Conservation (phyloP, 768 basidiomycete species). For the Leccinellum albellum region DNA sequence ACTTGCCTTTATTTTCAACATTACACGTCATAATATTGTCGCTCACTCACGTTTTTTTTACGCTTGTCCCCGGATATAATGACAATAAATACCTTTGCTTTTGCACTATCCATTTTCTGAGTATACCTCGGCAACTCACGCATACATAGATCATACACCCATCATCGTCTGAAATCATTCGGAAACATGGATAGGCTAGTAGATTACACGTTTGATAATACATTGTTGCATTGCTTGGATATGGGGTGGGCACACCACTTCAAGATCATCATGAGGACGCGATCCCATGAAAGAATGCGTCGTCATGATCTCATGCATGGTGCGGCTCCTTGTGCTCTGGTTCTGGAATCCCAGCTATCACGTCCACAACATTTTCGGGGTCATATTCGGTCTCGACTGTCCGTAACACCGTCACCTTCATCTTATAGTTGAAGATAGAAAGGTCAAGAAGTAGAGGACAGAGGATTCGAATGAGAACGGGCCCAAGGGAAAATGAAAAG, state of each 20-base stretch:
- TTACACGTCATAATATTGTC: neutral
- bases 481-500: neutral
- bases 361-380: neutral
- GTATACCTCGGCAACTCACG: neutral
- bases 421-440: neutral
- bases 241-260: neutral
- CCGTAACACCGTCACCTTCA: constrained; percentile 16
- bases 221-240: neutral
- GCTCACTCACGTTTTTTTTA: neutral
- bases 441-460: neutral
- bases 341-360: neutral
- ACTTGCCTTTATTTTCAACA: neutral
- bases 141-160: neutral
- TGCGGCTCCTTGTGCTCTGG: neutral
- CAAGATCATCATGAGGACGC: neutral
- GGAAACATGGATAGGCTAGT: neutral
- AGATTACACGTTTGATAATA: neutral
- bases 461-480: neutral
- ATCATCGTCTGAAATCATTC: neutral
- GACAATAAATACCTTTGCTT: neutral
- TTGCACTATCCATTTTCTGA: neutral
- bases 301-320: neutral
- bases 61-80: neutral
- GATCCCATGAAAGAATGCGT: neutral
- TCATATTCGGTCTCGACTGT: constrained; percentile 16